Conservation (phyloP, 257 asterid genomes). For the Petrea volubilis region DNA sequence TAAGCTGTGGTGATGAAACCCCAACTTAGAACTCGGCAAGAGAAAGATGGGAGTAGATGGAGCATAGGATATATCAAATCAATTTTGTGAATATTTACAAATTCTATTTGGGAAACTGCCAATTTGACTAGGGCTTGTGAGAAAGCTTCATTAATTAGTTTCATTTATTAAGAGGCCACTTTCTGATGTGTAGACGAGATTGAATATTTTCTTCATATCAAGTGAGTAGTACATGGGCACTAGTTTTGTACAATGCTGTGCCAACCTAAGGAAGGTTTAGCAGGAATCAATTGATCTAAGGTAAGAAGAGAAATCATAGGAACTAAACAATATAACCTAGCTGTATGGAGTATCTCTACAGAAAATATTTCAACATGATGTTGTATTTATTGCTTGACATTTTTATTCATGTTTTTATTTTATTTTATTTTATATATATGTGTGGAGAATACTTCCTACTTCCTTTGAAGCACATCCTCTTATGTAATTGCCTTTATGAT, state of each 20-base stretch:
- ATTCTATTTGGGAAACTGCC: background rate
- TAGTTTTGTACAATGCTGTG: no score
- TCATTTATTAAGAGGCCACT: slow-evolving; percentile 3
- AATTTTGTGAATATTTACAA: background rate
- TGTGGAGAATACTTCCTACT: slow-evolving; percentile 12
- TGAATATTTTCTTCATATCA: no score
- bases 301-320: no score
- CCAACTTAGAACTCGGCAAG: background rate
- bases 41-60: background rate
- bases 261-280: no score
- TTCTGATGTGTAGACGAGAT: no score
- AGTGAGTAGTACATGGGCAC: no score
- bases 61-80: background rate
- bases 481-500: background rate
- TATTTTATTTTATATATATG: background rate
- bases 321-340: no score
- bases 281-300: no score
- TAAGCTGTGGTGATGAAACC: background rate
- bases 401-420: slow-evolving; percentile 7
- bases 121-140: background rate
- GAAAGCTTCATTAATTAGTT: background rate
- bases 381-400: no score
- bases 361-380: no score
- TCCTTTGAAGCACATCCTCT: slow-evolving; percentile 14
- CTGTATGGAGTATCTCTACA: no score